Conservation (phyloP, 106 monocot species). For the Dendrobium nobile region DNA sequence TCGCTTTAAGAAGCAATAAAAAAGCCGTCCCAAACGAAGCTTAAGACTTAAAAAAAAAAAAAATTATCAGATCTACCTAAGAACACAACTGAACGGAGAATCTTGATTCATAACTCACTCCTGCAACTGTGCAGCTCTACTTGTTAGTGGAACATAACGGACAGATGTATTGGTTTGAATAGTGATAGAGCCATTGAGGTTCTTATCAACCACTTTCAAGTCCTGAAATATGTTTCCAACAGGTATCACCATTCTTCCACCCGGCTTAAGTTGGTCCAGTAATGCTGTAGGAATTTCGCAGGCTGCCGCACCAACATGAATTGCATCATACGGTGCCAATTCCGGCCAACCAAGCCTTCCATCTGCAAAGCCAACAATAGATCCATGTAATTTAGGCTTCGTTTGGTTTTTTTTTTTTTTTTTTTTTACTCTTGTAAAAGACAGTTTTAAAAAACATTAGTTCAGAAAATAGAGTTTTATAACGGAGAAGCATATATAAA, state of each 20-base stretch:
- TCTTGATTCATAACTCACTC: background rate
- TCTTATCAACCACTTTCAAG: constrained; percentile 72
- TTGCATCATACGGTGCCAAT: constrained; percentile 59
- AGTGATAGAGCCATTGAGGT: constrained; percentile 52
- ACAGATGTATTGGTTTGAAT: constrained; percentile 51
- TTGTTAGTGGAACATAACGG: constrained; percentile 77
- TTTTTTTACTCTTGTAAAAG: too few relatives aligned
- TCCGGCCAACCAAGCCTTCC: constrained; percentile 73
- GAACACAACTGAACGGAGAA: background rate
- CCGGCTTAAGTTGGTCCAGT: constrained; percentile 75
- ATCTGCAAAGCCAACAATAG: constrained; percentile 28
- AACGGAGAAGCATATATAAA: too few relatives aligned
- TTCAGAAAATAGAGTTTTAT: too few relatives aligned
- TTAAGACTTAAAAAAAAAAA: too few relatives aligned
- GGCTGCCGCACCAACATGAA: constrained; percentile 79
- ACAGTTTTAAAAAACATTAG: too few relatives aligned
- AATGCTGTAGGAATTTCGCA: constrained; percentile 49
- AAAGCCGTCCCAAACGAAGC: too few relatives aligned
- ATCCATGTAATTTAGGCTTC: background rate
- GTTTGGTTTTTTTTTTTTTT: too few relatives aligned
- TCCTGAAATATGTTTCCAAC: constrained; percentile 67
- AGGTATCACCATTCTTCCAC: constrained; percentile 86
- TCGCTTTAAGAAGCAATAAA: too few relatives aligned
- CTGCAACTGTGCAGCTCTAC: constrained; percentile 50
- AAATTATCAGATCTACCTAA: background rate